Conservation (phyloP, 345 rosid genomes). For the Citrus glauca region DNA sequence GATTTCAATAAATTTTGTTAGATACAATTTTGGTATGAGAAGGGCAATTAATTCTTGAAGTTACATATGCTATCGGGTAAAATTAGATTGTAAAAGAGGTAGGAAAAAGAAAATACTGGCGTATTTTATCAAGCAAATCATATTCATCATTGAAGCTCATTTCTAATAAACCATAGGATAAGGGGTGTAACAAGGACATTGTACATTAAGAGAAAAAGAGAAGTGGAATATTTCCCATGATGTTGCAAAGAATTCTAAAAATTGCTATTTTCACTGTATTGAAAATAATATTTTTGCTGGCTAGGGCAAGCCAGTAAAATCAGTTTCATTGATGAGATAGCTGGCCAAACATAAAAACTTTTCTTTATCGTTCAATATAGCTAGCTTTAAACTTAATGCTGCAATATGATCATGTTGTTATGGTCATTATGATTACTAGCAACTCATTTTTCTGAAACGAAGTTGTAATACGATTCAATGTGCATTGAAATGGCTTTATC, state of each 20-base stretch:
- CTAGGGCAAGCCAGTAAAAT: background rate
- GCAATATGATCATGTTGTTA: background rate
- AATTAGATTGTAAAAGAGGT: too few relatives aligned
- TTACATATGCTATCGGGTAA: too few relatives aligned
- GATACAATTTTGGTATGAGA: background rate
- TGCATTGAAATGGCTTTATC: background rate
- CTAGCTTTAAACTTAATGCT: background rate
- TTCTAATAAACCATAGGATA: background rate
- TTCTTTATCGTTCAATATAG: background rate
- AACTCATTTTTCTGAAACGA: background rate
- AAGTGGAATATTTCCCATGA: background rate
- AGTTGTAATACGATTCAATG: background rate
- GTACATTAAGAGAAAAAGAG: background rate
- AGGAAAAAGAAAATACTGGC: too few relatives aligned
- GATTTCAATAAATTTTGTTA: background rate
- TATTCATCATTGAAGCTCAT: background rate
- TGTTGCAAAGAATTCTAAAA: background rate
- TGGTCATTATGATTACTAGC: background rate
- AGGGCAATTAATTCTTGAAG: too few relatives aligned
- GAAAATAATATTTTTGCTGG: background rate
- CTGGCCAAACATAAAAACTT: background rate
- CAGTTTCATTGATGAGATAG: background rate
- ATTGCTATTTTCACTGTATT: background rate
- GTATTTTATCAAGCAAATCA: background rate
- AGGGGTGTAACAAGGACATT: background rate